phyloP scores from a whole-genome alignment of 78 protist species.

The Dictyostelium citrinum region DNA sequence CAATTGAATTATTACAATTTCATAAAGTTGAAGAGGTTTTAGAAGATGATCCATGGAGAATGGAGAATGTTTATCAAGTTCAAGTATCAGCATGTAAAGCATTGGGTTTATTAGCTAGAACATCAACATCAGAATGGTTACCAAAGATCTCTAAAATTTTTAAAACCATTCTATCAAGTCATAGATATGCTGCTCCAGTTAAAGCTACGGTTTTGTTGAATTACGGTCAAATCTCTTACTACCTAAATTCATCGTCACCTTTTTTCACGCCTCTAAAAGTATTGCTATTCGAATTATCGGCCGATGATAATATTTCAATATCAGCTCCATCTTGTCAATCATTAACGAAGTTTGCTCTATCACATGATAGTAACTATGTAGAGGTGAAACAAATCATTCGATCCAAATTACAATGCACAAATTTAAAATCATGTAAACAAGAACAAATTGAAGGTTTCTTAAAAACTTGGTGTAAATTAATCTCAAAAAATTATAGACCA shows the following conservation, averaged over 20 bases:
- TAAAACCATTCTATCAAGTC: not conserved
- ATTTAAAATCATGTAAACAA: constrained; percentile 10
- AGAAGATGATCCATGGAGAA: constrained; percentile 67
- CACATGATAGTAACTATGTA: constrained; percentile 30
- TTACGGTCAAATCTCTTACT: constrained; percentile 60
- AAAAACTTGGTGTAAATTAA: constrained; percentile 68
- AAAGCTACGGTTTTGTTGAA: constrained; percentile 5
- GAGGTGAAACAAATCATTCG: constrained; percentile 23
- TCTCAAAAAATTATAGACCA: constrained; percentile 50
- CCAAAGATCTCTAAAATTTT: constrained; percentile 48
- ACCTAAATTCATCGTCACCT: constrained; percentile 8
- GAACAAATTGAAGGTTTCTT: constrained; percentile 12
- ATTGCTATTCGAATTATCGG: constrained; percentile 8
- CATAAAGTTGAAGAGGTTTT: constrained; percentile 56
- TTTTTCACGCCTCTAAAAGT: constrained; percentile 56
- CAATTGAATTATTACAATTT: constrained; percentile 61
- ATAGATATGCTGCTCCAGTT: constrained; percentile 34
- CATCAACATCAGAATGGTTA: constrained; percentile 63
- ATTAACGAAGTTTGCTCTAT: constrained; percentile 55
- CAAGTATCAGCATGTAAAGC: constrained; percentile 73
- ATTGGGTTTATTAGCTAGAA: constrained; percentile 63
- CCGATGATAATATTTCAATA: constrained; percentile 39
- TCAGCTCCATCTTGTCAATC: constrained; percentile 68
- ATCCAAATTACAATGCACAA: not conserved
- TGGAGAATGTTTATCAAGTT: constrained; percentile 50